Evolutionary conservation across 2,329 filamentous ascomycete species (phyloP), one percentile per base, ranked within the genome.

Genomic region (Arthrobotrys entomopaga): DNA sequence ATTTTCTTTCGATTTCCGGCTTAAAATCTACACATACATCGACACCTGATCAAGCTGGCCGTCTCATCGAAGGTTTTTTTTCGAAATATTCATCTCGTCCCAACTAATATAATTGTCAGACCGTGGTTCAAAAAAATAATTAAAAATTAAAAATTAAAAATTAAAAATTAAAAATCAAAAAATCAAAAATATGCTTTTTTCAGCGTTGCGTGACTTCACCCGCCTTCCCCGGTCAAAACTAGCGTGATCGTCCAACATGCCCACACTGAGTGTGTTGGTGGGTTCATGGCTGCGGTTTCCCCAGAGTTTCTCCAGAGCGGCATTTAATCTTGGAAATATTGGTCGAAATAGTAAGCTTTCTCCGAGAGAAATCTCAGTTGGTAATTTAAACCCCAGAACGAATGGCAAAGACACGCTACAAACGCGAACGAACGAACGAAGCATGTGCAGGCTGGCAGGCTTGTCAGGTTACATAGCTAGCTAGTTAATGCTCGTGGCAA

Each of bases 261-360:
- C 7, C 29, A n/a, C n/a, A n/a, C 29, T 34, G n/a, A n/a, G 29
- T 34, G 29, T 34, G 29, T 34, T 34, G 29, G 29, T 34, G 29
- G 29, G 2, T 34, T 34, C 29, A 4, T n/a, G 42, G 16, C 42
- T 19, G 13, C 42, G 58, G 53, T 71, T n/a, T 72, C 60, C 67
- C 67, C 67, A 65, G 67, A 65, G 56, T 46, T 56, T 64, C 46
- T 54, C 59, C 16, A 48, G 52, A 57, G 69, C 63, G 69, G 63
- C 49, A 66, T 66, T 69, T 66, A 66, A 73, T 66, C 56, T 73
- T 73, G 69, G 63, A 50, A 73, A 40, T 56, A 66, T 50, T 34
- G 46, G 60, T 16, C 60, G 38, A 61, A 53, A 26, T 52, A 34
- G 56, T 22, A 52, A 5, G 15, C 20, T 34, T 43, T n/a, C 40